These are phyloP conservation scores for Fraxinus pennsylvanica DNA, from an alignment of 257 asterid genomes.

Conservation along the genomic window DNA sequence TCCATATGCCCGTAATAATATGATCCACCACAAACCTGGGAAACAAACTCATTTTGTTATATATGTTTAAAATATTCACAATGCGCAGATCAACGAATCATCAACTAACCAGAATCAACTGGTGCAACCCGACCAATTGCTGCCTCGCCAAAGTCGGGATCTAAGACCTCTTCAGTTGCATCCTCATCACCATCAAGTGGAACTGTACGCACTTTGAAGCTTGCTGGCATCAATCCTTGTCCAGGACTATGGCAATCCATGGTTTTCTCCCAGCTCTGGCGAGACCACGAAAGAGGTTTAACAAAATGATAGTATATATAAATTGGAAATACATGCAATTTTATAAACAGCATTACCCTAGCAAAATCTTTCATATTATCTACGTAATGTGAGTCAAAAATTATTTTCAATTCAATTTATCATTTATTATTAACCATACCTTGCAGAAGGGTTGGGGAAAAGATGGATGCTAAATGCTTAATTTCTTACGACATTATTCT, in stretches of 20 bases:
- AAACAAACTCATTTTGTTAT: slow-evolving; percentile 20
- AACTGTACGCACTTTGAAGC: slow-evolving; percentile 84
- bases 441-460: slow-evolving; percentile 7
- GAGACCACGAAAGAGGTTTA: slow-evolving; percentile 22
- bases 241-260: slow-evolving; percentile 97
- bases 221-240: slow-evolving; percentile 94
- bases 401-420: neutral
- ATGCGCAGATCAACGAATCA: slow-evolving; percentile 14
- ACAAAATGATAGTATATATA: slow-evolving; percentile 1
- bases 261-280: slow-evolving; percentile 92
- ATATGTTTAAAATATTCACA: slow-evolving; percentile 19
- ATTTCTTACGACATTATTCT: neutral
- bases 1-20: slow-evolving; percentile 77
- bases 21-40: slow-evolving; percentile 84
- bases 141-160: slow-evolving; percentile 94
- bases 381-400: neutral
- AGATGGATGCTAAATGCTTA: neutral
- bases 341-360: neutral
- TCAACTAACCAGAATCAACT: slow-evolving; percentile 72
- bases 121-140: slow-evolving; percentile 97
- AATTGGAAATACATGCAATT: neutral
- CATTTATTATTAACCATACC: neutral
- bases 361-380: neutral
- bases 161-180: slow-evolving; percentile 86
- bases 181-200: slow-evolving; percentile 77